Percentiles rank a stretch among this genome's conserved stretches.
Evolutionary conservation across 2,329 filamentous ascomycete genomes (phyloP).

Genomic region (Colletotrichum sp.): DNA sequence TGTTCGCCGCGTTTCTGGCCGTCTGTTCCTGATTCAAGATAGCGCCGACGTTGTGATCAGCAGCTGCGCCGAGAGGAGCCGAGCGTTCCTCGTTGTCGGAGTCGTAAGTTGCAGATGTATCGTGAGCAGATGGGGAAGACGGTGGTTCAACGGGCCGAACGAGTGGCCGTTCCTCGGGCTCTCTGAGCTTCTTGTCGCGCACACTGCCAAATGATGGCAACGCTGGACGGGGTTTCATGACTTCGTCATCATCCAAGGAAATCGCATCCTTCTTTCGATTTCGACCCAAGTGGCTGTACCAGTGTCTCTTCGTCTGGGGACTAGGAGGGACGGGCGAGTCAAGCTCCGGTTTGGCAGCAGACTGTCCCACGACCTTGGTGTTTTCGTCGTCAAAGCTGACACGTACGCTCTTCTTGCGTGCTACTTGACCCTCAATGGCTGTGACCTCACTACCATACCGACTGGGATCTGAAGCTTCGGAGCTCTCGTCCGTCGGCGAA

Average conservation of each 20-base stretch:
- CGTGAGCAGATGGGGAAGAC: conserved; percentile 29
- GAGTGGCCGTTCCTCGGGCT: conserved; percentile 60
- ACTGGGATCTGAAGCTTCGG: conserved; percentile 44
- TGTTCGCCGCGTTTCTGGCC: conserved; percentile 59
- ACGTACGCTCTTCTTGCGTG: conserved; percentile 68
- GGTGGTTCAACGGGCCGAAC: conserved; percentile 56
- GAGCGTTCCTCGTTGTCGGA: conserved; percentile 30
- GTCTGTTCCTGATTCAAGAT: conserved; percentile 60
- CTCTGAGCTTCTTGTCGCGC: conserved; percentile 63
- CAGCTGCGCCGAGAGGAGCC: conserved; percentile 54
- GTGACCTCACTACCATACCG: conserved; percentile 26
- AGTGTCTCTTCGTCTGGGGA: conserved; percentile 44
- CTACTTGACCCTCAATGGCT: conserved; percentile 35
- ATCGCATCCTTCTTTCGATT: conserved; percentile 56
- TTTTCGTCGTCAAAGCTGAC: conserved; percentile 81
- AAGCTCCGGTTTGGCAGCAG: conserved; percentile 38
- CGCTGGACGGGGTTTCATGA: conserved; percentile 77
- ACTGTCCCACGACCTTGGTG: conserved; percentile 59
- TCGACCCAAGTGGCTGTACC: conserved; percentile 51
- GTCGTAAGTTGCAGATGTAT: conserved; percentile 26
- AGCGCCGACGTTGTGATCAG: conserved; percentile 63
- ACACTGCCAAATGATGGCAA: conserved; percentile 79
- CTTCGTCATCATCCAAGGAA: conserved; percentile 63
- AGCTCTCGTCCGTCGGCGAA: conserved; percentile 56
- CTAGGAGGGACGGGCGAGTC: conserved; percentile 45